Evolutionary conservation across 306 rosid species (phyloP).

Genomic region (Sophora flavescens): DNA sequence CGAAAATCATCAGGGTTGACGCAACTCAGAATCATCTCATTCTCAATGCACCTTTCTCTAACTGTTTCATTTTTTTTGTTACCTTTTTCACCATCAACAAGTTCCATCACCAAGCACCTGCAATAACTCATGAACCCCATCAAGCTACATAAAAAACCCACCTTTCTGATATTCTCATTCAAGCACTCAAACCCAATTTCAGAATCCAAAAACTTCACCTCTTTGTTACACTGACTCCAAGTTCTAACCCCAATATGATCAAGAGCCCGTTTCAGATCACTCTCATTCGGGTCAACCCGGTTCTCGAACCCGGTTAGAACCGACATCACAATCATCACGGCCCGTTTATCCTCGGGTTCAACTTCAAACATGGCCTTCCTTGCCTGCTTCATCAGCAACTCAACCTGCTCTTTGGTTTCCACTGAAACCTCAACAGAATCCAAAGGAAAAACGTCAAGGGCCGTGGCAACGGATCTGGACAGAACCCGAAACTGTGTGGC

Average conservation of each 20-base stretch:
- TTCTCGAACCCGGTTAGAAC: conserved; percentile 57
- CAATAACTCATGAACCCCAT: conserved; percentile 68
- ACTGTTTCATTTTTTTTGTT: conserved; percentile 43
- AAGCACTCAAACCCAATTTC: conserved; percentile 65
- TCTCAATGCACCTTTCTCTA: conserved; percentile 19
- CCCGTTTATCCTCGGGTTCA: conserved; percentile 60
- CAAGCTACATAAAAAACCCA: conserved; percentile 53
- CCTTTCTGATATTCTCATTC: conserved; percentile 51
- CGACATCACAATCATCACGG: conserved; percentile 45
- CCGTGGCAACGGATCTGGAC: conserved; percentile 60
- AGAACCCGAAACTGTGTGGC: conserved; percentile 61
- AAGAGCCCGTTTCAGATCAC: conserved; percentile 59
- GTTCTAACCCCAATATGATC: conserved; percentile 60
- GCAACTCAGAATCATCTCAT: conserved; percentile 25
- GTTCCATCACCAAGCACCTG: conserved; percentile 62
- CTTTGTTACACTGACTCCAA: conserved; percentile 75
- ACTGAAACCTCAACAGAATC: conserved; percentile 34
- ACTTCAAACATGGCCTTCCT: conserved; percentile 56
- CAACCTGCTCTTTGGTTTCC: conserved; percentile 67
- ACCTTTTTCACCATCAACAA: conserved; percentile 51
- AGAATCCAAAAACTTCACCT: conserved; percentile 72
- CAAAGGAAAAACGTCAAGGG: conserved; percentile 67
- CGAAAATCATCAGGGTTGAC: conserved; percentile 75
- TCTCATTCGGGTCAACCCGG: conserved; percentile 52
- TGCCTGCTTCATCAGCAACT: conserved; percentile 60